A percentile compares a stretch with the other conserved stretches of the same genome.
Conservation (phyloP, 345 rosid genomes). For the Gynandropsis gynandra region DNA sequence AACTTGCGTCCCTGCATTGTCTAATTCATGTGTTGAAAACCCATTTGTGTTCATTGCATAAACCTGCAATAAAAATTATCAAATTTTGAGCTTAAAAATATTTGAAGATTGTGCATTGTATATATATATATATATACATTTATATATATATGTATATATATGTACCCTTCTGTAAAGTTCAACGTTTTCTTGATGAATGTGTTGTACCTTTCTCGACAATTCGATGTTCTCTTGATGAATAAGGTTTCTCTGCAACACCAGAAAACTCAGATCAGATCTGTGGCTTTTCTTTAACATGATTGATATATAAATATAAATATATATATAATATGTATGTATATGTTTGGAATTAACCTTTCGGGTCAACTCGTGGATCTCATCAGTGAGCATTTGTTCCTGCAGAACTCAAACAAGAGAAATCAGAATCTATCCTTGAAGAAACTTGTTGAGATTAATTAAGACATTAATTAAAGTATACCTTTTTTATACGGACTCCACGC, state of each 20-base stretch:
- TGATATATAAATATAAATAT: too few relatives aligned
- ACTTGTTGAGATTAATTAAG: too few relatives aligned
- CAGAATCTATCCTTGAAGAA: neutral
- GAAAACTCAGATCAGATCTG: too few relatives aligned
- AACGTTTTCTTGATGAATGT: constrained; percentile 46
- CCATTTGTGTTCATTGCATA: constrained; percentile 32
- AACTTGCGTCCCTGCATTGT: constrained; percentile 29
- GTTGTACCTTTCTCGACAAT: constrained; percentile 41
- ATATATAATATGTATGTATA: neutral
- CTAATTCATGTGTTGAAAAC: constrained; percentile 21
- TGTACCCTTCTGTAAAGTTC: constrained; percentile 57
- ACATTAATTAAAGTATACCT: constrained; percentile 44
- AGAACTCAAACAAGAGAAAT: constrained; percentile 14
- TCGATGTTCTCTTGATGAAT: constrained; percentile 54
- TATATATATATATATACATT: neutral
- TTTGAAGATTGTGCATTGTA: neutral
- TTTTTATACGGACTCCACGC: constrained; percentile 53
- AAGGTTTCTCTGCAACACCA: constrained; percentile 44
- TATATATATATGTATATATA: neutral
- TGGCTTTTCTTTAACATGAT: too few relatives aligned
- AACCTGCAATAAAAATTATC: constrained; percentile 34
- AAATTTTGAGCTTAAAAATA: neutral
- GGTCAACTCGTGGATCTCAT: constrained; percentile 50
- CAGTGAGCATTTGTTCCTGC: constrained; percentile 45
- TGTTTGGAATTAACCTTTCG: constrained; percentile 51